A percentile compares a stretch with the other conserved stretches of the same genome.
These are phyloP conservation scores for Suaeda aralocaspica DNA, from an alignment of 148 eudicot species.

Conservation along the genomic window DNA sequence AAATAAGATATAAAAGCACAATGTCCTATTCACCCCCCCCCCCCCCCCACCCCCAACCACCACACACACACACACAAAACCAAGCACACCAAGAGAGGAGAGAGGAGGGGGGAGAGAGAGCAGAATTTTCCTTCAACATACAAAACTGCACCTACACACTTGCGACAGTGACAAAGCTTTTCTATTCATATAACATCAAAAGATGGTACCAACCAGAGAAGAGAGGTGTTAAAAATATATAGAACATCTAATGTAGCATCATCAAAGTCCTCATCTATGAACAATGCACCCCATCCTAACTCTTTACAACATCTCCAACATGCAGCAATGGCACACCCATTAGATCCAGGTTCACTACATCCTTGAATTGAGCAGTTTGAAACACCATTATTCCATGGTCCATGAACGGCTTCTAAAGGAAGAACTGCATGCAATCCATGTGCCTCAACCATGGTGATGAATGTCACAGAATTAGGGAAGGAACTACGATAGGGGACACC, in stretches of 20 bases:
- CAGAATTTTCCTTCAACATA: too few species aligned
- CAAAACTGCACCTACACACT: too few species aligned
- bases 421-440: slow-evolving; percentile 6
- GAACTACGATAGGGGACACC: background rate
- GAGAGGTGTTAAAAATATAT: too few species aligned
- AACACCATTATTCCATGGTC: slow-evolving; percentile 10
- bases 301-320: slow-evolving; percentile 38
- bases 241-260: background rate
- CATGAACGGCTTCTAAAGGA: slow-evolving; percentile 3
- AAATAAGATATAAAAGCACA: too few species aligned
- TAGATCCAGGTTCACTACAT: slow-evolving; percentile 26
- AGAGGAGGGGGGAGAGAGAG: too few species aligned
- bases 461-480: slow-evolving; percentile 5
- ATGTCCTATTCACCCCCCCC: too few species aligned
- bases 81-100: too few species aligned
- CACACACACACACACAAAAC: too few species aligned
- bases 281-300: slow-evolving; percentile 33
- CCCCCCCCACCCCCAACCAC: too few species aligned
- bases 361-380: slow-evolving; percentile 30
- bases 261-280: slow-evolving; percentile 21
- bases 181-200: slow-evolving; percentile 4
- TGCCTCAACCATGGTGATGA: slow-evolving; percentile 3
- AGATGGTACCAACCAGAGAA: slow-evolving; percentile 7
- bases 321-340: slow-evolving; percentile 28
- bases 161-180: background rate